Evolutionary conservation across 306 rosid genomes (phyloP).

Genomic region (Comarum palustre): DNA sequence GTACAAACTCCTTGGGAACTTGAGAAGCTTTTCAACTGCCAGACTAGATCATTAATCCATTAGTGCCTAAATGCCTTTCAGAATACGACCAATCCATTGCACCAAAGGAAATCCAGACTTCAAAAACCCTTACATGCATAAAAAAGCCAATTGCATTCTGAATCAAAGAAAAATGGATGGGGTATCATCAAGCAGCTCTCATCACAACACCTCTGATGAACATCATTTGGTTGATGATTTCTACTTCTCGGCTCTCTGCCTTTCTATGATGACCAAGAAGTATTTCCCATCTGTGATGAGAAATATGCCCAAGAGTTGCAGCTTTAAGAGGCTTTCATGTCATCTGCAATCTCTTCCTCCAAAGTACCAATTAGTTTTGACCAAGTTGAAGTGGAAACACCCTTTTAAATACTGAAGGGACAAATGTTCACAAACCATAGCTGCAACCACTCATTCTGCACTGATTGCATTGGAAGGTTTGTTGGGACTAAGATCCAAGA

Average conservation of each 20-base stretch:
- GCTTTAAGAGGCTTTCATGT: conserved; percentile 55
- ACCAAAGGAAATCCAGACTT: neutral
- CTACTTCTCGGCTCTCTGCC: conserved; percentile 54
- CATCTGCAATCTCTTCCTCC: conserved; percentile 30
- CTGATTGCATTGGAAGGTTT: conserved; percentile 39
- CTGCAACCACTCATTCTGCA: conserved; percentile 51
- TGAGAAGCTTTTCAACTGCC: neutral
- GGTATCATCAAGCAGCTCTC: conserved; percentile 15
- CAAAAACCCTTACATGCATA: neutral
- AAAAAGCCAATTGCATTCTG: neutral
- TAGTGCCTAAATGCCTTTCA: neutral
- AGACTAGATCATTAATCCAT: conserved; percentile 2
- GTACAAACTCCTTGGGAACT: conserved; percentile 2
- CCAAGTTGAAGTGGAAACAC: neutral
- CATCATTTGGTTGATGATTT: conserved; percentile 46
- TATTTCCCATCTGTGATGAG: conserved; percentile 59
- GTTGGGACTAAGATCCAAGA: conserved; percentile 49
- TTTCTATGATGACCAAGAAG: conserved; percentile 36
- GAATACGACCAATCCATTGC: neutral
- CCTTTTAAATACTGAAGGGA: neutral
- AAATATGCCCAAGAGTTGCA: conserved; percentile 51
- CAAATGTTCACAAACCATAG: conserved; percentile 39
- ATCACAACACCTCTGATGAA: neutral
- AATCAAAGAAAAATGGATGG: neutral
- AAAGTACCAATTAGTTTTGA: neutral